These are phyloP conservation scores for Linum trigynum DNA, from an alignment of 345 rosid genomes.

Conservation along the genomic window DNA sequence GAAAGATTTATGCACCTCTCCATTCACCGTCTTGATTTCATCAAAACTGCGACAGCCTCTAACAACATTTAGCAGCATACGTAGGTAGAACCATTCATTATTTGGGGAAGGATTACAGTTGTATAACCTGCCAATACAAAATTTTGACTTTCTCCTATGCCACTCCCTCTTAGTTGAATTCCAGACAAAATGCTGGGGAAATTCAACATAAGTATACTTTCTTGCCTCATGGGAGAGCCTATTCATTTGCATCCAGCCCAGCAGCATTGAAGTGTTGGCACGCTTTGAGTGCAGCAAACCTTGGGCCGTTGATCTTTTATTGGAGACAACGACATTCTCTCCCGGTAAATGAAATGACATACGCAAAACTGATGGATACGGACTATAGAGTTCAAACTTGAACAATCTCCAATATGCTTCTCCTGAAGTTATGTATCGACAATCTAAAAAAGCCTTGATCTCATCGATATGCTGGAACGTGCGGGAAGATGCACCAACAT, in stretches of 20 bases:
- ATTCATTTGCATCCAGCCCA: conserved; percentile 7
- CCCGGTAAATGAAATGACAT: neutral
- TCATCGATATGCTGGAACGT: too few relatives aligned
- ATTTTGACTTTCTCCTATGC: neutral
- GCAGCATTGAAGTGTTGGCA: neutral
- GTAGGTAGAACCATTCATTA: conserved; percentile 2
- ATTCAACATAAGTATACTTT: conserved; percentile 1
- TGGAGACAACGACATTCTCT: neutral
- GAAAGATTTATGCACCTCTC: neutral
- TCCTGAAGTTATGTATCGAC: conserved; percentile 1
- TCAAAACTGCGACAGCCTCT: too few relatives aligned
- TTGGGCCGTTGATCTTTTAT: too few relatives aligned
- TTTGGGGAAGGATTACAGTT: neutral
- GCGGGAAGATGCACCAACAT: too few relatives aligned
- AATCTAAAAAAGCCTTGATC: conserved; percentile 4
- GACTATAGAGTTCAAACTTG: conserved; percentile 2
- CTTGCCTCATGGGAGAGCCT: neutral
- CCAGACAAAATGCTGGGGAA: conserved; percentile 5
- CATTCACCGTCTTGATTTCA: conserved; percentile 1
- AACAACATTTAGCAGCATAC: too few relatives aligned
- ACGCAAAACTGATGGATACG: neutral
- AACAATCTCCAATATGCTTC: conserved; percentile 15
- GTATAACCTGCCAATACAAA: conserved; percentile 3
- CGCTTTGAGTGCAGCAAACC: too few relatives aligned
- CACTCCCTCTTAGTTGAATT: neutral